Evolutionary conservation across 177 flowering plant species (phyloP).

Genomic region (Vitis hybrid): DNA sequence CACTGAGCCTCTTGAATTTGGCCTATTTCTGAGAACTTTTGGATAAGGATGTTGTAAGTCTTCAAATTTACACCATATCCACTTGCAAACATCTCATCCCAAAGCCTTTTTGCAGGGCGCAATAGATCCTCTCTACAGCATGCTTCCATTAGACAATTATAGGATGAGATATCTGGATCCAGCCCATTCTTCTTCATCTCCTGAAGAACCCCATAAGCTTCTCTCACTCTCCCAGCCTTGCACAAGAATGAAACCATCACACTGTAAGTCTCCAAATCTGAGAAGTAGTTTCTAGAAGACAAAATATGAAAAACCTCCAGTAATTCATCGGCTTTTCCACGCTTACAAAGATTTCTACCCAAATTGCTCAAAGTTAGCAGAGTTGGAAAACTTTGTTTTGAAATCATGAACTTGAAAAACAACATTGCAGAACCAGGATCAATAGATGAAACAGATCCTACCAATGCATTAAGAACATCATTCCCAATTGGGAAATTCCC

Average conservation of each 20-base stretch:
- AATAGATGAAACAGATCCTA: constrained; percentile 60
- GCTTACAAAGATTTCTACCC: constrained; percentile 61
- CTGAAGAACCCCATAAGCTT: constrained; percentile 66
- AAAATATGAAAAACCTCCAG: constrained; percentile 44
- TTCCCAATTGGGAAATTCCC: constrained; percentile 81
- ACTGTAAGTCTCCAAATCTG: constrained; percentile 58
- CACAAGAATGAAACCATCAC: constrained; percentile 68
- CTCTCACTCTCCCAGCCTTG: constrained; percentile 67
- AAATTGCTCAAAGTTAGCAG: constrained; percentile 60
- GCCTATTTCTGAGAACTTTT: constrained; percentile 61
- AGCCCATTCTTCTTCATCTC: constrained; percentile 85
- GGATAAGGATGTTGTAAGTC: constrained; percentile 70
- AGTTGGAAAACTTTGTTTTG: constrained; percentile 53
- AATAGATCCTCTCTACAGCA: constrained; percentile 82
- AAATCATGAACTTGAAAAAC: constrained; percentile 58
- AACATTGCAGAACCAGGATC: constrained; percentile 51
- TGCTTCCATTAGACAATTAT: constrained; percentile 82
- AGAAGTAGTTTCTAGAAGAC: constrained; percentile 51
- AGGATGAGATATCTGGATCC: constrained; percentile 54
- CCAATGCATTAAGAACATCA: constrained; percentile 69
- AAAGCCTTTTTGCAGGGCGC: constrained; percentile 82
- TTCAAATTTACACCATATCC: constrained; percentile 64
- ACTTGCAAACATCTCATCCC: constrained; percentile 97
- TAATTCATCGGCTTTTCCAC: constrained; percentile 54
- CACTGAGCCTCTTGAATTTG: constrained; percentile 62